Conservation (phyloP, 257 asterid genomes). For the Solanum peruvianum region DNA sequence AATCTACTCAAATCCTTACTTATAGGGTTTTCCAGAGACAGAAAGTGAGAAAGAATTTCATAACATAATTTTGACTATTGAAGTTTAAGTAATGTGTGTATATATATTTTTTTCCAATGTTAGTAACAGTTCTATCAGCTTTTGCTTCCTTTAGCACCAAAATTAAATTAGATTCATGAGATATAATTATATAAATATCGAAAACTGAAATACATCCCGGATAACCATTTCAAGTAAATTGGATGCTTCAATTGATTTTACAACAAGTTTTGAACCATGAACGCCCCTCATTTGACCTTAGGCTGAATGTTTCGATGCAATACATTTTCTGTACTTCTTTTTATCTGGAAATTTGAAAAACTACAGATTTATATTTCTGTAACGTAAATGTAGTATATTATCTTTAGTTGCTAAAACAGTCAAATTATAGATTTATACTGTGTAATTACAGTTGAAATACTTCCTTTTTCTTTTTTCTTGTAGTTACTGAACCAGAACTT, state of each 20-base stretch:
- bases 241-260: neutral
- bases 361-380: neutral
- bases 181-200: neutral
- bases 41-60: neutral
- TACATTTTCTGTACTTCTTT: neutral
- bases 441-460: neutral
- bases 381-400: neutral
- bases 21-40: neutral
- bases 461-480: neutral
- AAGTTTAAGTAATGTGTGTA: neutral
- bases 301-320: neutral
- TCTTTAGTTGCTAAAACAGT: neutral
- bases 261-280: neutral
- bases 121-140: neutral
- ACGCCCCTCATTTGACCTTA: neutral
- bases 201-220: neutral
- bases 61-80: neutral
- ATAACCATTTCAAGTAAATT: neutral
- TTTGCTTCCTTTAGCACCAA: neutral
- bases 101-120: neutral
- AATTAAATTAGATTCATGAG: neutral
- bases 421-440: neutral
- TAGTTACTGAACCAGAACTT: conserved; percentile 23
- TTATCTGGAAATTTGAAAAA: neutral
- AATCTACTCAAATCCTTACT: neutral